Conservation (phyloP, 2,329 filamentous ascomycete genomes). For the Trichoderma harzianum region DNA sequence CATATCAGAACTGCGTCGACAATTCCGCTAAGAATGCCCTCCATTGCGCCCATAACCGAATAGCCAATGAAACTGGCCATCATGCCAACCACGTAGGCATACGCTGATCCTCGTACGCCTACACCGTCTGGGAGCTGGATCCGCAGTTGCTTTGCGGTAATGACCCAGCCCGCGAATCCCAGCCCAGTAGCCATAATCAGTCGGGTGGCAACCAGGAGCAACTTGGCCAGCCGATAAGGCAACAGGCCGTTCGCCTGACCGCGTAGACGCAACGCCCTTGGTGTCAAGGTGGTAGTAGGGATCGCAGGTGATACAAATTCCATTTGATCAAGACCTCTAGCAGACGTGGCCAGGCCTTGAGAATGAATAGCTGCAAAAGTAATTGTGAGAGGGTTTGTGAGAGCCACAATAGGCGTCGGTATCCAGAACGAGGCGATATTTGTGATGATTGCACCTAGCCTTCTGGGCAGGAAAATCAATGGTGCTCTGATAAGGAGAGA, state of each 20-base stretch:
- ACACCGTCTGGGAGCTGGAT: constrained; percentile 53
- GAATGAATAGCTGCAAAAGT: constrained; percentile 95
- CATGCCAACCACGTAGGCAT: constrained; percentile 90
- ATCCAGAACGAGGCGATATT: constrained; percentile 76
- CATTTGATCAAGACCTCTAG: constrained; percentile 76
- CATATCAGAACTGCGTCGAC: constrained; percentile 88
- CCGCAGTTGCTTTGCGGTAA: constrained; percentile 75
- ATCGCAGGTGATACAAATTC: constrained; percentile 71
- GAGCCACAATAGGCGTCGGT: constrained; percentile 76
- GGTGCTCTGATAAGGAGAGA: constrained; percentile 79
- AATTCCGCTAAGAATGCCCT: constrained; percentile 81
- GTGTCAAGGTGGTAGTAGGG: constrained; percentile 69
- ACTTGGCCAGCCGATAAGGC: constrained; percentile 85
- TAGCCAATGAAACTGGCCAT: constrained; percentile 94
- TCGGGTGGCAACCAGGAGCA: constrained; percentile 84
- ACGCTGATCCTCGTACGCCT: constrained; percentile 73
- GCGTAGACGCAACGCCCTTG: constrained; percentile 45
- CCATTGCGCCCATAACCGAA: constrained; percentile 86
- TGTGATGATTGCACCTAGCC: constrained; percentile 61
- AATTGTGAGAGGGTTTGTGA: constrained; percentile 87
- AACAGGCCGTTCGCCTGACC: constrained; percentile 57
- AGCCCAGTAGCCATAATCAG: constrained; percentile 88
- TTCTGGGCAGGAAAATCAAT: constrained; percentile 75
- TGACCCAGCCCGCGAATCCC: constrained; percentile 95
- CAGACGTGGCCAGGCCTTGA: constrained; percentile 72